Evolutionary conservation across 148 eudicot genomes (phyloP).

Genomic region (Spergularia marina): DNA sequence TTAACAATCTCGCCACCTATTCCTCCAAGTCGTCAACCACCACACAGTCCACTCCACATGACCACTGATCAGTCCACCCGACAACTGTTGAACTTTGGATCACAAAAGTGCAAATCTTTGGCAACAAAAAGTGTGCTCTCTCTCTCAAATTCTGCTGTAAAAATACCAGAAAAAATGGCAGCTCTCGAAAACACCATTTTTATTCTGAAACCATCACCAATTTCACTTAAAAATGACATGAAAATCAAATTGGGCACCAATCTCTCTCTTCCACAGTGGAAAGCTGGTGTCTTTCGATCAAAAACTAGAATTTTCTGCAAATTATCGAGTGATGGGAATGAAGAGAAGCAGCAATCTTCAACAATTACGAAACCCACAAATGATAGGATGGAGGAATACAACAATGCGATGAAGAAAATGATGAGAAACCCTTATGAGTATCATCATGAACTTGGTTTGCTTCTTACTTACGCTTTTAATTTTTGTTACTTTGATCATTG

Average conservation of each 20-base stretch:
- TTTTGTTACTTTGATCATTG: background rate
- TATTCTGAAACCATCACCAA: constrained; percentile 16
- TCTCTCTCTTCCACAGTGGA: constrained; percentile 20
- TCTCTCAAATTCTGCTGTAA: too few relatives aligned
- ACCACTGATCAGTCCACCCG: background rate
- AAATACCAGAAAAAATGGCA: constrained; percentile 32
- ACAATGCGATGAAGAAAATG: constrained; percentile 75
- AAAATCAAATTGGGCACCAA: constrained; percentile 17
- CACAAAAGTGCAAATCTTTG: constrained; percentile 5
- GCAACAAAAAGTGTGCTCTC: background rate
- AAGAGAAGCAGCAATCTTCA: constrained; percentile 30
- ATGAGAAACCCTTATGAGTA: constrained; percentile 96
- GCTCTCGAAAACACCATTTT: constrained; percentile 25
- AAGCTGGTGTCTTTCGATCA: background rate
- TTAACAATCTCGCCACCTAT: too few relatives aligned
- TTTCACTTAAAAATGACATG: constrained; percentile 26
- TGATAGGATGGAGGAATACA: constrained; percentile 71
- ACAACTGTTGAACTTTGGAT: background rate
- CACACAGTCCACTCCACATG: too few relatives aligned
- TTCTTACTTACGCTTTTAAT: constrained; percentile 5
- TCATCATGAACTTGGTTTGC: constrained; percentile 92
- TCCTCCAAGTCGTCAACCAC: too few relatives aligned
- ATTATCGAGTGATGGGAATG: constrained; percentile 37
- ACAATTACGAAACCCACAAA: constrained; percentile 23
- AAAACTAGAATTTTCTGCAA: constrained; percentile 40